Evolutionary conservation across 1,284 basidiomycete species (phyloP), one percentile per base, ranked within the genome.

Genomic region (Lentinus polychrous): DNA sequence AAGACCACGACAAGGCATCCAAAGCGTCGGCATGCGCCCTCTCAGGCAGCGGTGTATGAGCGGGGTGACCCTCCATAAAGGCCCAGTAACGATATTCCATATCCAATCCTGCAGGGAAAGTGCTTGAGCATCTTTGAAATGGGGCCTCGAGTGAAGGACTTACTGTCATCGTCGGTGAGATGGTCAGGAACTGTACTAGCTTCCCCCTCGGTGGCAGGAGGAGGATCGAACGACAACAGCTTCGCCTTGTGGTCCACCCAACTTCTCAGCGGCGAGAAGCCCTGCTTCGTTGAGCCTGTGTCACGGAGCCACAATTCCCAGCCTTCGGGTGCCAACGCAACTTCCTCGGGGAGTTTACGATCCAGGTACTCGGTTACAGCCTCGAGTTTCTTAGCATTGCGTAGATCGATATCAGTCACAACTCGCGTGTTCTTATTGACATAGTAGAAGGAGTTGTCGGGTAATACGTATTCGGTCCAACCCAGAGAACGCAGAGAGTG

Each of bases 61-160:
- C 82, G 0, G 86, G 86, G 55, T 89, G 85, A 34, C 74, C 66
- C 60, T 87, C 83, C 60, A 89, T 73, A 59, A 79, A 89, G 1
- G 76, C 68, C 86, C 86, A 89, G 57, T 86, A 89, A 39, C 81
- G 72, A 55, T 81, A 85, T 57, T 86, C 83, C 60, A 78, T 72
- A 49, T 88, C 83, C 20, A 86, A 66, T 43, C 75, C 86, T 80
- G 46, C 3, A 41, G 32, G 27, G 20, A 8, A 15, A 48, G 18
- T 10, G 20, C 46, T 2, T 49, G 37, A 38, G 45, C 15, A 48
- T 34, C 39, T 6, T 17, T 11, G 14, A 43, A n/a, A 34, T 38
- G 37, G 40, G 24, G 20, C 8, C 12, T 15, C 32, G 47, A 32
- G n/a, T n/a, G n/a, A n/a, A 23, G 14, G 8, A 74, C 82, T 68